Percentiles rank a stretch among this genome's conserved stretches.
Evolutionary conservation across 2,329 filamentous ascomycete species (phyloP).

Genomic region (Trichophaea hybrida): DNA sequence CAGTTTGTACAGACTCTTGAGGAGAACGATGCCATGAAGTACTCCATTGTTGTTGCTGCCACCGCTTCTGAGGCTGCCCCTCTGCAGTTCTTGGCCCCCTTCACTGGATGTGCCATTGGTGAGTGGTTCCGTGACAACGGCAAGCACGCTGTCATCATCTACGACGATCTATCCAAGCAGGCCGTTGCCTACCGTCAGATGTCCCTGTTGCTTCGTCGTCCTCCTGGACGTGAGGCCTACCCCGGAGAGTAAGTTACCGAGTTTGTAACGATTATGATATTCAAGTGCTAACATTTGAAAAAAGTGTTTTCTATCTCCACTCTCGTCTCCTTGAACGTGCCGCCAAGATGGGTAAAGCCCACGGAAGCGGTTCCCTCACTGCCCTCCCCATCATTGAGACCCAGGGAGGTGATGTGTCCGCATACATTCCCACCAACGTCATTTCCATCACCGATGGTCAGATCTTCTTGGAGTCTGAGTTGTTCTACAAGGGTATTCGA

Average conservation of each 20-base stretch:
- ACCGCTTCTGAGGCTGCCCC: conserved; percentile 95
- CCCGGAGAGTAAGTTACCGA: conserved; percentile 57
- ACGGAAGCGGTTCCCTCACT: conserved; percentile 90
- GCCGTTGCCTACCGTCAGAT: conserved; percentile 97
- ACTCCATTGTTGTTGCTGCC: conserved; percentile 82
- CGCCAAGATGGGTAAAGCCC: conserved; percentile 96
- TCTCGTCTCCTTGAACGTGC: conserved; percentile 98
- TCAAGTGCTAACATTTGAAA: neutral
- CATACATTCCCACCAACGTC: conserved; percentile 99
- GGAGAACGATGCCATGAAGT: conserved; percentile 99
- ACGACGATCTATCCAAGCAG: conserved; percentile 94
- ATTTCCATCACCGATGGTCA: conserved; percentile 99
- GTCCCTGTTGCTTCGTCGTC: conserved; percentile 94
- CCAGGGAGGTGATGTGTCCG: conserved; percentile 99
- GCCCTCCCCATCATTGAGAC: conserved; percentile 97
- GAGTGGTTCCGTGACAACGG: conserved; percentile 73
- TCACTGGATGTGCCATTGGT: conserved; percentile 57
- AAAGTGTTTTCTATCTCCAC: conserved; percentile 88
- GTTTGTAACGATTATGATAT: conserved; percentile 1
- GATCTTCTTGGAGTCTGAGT: conserved; percentile 98
- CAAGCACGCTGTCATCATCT: conserved; percentile 79
- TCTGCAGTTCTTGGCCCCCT: conserved; percentile 85
- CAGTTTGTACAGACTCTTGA: conserved; percentile 99
- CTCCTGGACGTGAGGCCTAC: conserved; percentile 97
- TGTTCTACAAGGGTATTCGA: conserved; percentile 99